Evolutionary conservation across 345 rosid genomes (phyloP).

Genomic region (Xanthoceras sorbifolium): DNA sequence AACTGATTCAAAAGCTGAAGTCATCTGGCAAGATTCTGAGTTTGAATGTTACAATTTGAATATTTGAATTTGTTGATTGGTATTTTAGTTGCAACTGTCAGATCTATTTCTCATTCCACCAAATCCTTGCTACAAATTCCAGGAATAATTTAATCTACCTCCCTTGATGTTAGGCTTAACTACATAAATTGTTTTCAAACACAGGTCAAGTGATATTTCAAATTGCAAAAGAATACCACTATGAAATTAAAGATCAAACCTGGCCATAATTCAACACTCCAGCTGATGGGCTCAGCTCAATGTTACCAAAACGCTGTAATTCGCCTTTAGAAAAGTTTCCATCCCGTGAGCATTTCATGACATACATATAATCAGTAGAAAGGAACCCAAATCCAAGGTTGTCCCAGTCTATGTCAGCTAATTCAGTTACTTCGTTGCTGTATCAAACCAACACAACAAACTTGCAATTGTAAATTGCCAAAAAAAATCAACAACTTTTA

Average conservation of each 20-base stretch:
- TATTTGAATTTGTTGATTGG: not conserved
- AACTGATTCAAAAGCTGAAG: not conserved
- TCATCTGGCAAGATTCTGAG: not conserved
- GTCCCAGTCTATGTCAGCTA: constrained; percentile 86
- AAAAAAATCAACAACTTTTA: too few relatives aligned
- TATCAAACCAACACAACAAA: not conserved
- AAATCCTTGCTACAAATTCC: not conserved
- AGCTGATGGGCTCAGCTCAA: constrained; percentile 84
- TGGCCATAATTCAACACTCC: constrained; percentile 95
- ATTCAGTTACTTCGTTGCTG: constrained; percentile 44
- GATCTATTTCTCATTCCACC: not conserved
- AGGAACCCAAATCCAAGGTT: constrained; percentile 72
- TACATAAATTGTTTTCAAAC: not conserved
- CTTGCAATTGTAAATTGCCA: not conserved
- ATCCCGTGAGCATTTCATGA: constrained; percentile 59
- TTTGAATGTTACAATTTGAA: not conserved
- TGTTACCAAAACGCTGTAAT: constrained; percentile 79
- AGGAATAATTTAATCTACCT: not conserved
- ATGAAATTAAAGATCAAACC: constrained; percentile 39
- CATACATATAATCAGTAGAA: constrained; percentile 85
- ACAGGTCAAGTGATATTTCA: not conserved
- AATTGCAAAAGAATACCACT: constrained; percentile 1
- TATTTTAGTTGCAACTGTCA: not conserved
- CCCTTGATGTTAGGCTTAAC: not conserved
- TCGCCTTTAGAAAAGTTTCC: constrained; percentile 69